These are phyloP conservation scores for Tricholoma hemisulphureum DNA, from an alignment of 768 basidiomycete species.

Conservation along the genomic window DNA sequence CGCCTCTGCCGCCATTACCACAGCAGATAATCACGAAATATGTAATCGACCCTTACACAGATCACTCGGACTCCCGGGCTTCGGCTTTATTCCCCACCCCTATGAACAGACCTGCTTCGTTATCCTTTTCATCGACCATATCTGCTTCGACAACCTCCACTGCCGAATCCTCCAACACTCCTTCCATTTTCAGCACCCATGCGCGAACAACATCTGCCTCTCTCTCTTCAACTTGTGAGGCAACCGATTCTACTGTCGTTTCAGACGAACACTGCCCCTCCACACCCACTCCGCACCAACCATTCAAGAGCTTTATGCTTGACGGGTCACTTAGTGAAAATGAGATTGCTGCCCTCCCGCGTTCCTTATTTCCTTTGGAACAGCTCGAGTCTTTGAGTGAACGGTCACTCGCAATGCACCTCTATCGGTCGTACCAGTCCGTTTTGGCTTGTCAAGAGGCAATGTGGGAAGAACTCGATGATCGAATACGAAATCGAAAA, in stretches of 20 bases:
- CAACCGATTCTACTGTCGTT: slow-evolving; percentile 16
- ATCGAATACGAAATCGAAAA: slow-evolving; percentile 56
- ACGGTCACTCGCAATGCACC: slow-evolving; percentile 68
- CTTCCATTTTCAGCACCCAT: slow-evolving; percentile 24
- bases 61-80: slow-evolving; percentile 33
- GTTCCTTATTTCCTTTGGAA: slow-evolving; percentile 38
- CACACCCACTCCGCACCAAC: slow-evolving; percentile 17
- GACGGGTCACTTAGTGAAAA: slow-evolving; percentile 47
- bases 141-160: slow-evolving; percentile 40
- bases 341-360: slow-evolving; percentile 33
- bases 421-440: slow-evolving; percentile 59
- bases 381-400: slow-evolving; percentile 50
- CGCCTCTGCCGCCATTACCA: slow-evolving; percentile 58
- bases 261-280: slow-evolving; percentile 3
- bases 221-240: slow-evolving; percentile 28
- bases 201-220: slow-evolving; percentile 33
- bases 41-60: slow-evolving; percentile 34
- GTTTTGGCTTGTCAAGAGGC: slow-evolving; percentile 69
- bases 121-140: slow-evolving; percentile 53
- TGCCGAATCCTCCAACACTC: slow-evolving; percentile 21
- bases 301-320: slow-evolving; percentile 41
- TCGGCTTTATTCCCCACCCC: slow-evolving; percentile 37
- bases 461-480: slow-evolving; percentile 74
- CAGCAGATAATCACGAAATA: slow-evolving; percentile 43
- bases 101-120: slow-evolving; percentile 41